Evolutionary conservation across 768 basidiomycete species (phyloP).

Genomic region (Phylloporus sp.): DNA sequence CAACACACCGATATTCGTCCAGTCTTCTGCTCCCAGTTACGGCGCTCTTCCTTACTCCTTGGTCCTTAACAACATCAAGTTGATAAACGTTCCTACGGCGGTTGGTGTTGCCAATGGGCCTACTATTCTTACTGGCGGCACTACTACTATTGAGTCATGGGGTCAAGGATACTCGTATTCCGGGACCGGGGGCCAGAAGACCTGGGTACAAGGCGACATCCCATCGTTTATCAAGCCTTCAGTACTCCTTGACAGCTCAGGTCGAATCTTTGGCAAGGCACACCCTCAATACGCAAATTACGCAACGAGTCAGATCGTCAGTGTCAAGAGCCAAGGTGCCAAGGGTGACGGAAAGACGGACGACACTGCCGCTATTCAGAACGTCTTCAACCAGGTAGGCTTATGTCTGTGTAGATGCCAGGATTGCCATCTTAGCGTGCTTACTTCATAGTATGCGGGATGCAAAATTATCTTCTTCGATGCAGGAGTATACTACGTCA

Average conservation of each 20-base stretch:
- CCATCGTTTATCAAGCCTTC: constrained; percentile 45
- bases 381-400: constrained; percentile 49
- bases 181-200: constrained; percentile 41
- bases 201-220: constrained; percentile 49
- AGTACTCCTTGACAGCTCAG: constrained; percentile 49
- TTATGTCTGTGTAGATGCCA: background rate
- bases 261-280: constrained; percentile 54
- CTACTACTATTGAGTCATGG: constrained; percentile 47
- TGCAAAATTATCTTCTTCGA: constrained; percentile 82
- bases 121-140: constrained; percentile 35
- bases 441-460: constrained; percentile 47
- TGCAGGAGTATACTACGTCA: constrained; percentile 48
- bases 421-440: background rate
- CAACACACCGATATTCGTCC: constrained; percentile 43
- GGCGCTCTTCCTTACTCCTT: constrained; percentile 31
- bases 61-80: constrained; percentile 32
- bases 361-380: constrained; percentile 62
- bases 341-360: constrained; percentile 71
- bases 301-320: constrained; percentile 58
- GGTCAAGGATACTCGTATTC: constrained; percentile 67
- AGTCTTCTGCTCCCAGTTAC: constrained; percentile 30
- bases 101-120: constrained; percentile 30
- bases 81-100: constrained; percentile 32
- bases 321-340: constrained; percentile 64
- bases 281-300: constrained; percentile 66